A percentile compares a stretch with the other conserved stretches of the same genome.
Conservation (phyloP, 306 rosid species). For the Morella rubra region DNA sequence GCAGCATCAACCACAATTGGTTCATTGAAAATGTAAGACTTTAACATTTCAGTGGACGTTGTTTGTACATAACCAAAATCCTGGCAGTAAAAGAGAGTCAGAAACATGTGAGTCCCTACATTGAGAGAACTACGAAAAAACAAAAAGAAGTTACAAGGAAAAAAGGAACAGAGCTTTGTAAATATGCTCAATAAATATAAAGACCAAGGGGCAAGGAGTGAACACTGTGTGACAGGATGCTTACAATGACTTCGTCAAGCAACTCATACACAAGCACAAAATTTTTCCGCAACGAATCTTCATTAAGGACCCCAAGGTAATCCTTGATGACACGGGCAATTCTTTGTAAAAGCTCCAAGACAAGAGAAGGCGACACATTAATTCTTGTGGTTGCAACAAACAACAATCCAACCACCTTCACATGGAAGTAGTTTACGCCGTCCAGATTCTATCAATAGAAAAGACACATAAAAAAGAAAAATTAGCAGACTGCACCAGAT, state of each 20-base stretch:
- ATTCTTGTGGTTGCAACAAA: constrained; percentile 84
- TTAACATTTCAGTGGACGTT: constrained; percentile 82
- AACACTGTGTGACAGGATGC: constrained; percentile 25
- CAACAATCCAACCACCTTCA: constrained; percentile 79
- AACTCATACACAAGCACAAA: constrained; percentile 85
- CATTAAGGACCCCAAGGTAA: constrained; percentile 82
- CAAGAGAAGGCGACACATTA: constrained; percentile 70
- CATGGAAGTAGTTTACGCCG: constrained; percentile 87
- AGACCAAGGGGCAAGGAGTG: constrained; percentile 20
- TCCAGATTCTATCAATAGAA: constrained; percentile 60
- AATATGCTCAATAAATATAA: constrained; percentile 16
- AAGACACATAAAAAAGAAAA: neutral
- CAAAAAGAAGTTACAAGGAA: neutral
- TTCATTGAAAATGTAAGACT: constrained; percentile 77
- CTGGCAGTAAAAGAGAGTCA: constrained; percentile 42
- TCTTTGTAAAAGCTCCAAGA: constrained; percentile 85
- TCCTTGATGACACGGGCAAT: constrained; percentile 86
- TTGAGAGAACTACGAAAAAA: neutral
- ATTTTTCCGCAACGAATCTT: constrained; percentile 75
- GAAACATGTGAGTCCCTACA: constrained; percentile 18
- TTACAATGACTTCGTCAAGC: constrained; percentile 90
- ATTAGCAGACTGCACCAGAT: constrained; percentile 21
- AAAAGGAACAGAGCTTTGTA: constrained; percentile 21
- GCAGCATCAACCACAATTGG: constrained; percentile 61
- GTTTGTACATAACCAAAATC: constrained; percentile 88